phyloP scores from a whole-genome alignment of 1,139 yeast species.

The Pichiaceae sp. region DNA sequence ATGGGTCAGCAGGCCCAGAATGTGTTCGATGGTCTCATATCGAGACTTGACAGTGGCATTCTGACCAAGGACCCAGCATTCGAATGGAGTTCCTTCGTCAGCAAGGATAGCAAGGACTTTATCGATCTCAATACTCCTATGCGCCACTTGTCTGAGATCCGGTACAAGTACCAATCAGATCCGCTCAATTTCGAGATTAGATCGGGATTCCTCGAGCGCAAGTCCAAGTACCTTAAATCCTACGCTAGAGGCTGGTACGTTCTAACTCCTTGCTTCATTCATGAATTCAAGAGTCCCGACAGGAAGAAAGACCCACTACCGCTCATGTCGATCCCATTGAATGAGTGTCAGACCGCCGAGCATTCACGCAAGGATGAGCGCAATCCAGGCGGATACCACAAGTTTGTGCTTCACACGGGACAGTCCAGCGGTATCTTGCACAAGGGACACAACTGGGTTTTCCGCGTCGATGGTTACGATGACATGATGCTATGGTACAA shows the following conservation, averaged over 20 bases:
- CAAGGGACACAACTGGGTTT: constrained; percentile 88
- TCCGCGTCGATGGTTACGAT: constrained; percentile 73
- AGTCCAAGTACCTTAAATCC: constrained; percentile 83
- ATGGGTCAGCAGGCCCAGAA: constrained; percentile 63
- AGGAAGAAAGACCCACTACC: constrained; percentile 81
- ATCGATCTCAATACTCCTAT: constrained; percentile 68
- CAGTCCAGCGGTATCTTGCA: constrained; percentile 54
- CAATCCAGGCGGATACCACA: constrained; percentile 51
- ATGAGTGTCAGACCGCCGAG: constrained; percentile 74
- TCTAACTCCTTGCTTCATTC: constrained; percentile 77
- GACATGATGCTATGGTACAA: constrained; percentile 79
- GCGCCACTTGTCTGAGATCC: constrained; percentile 55
- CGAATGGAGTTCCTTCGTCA: constrained; percentile 86
- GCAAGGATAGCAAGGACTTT: constrained; percentile 63
- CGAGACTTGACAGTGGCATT: constrained; percentile 65
- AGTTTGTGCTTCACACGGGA: constrained; percentile 73
- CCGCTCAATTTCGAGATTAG: constrained; percentile 65
- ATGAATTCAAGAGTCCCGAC: constrained; percentile 82
- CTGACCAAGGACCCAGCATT: constrained; percentile 67
- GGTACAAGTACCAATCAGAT: constrained; percentile 61
- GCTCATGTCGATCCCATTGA: constrained; percentile 74
- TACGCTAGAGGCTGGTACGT: constrained; percentile 90
- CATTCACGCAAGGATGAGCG: constrained; percentile 68
- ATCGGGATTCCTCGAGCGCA: constrained; percentile 77
- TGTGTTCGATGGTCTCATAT: constrained; percentile 55